A percentile compares a stretch with the other conserved stretches of the same genome.
Evolutionary conservation across 495 filamentous ascomycete species (phyloP).

Genomic region (Xylaria venustula): DNA sequence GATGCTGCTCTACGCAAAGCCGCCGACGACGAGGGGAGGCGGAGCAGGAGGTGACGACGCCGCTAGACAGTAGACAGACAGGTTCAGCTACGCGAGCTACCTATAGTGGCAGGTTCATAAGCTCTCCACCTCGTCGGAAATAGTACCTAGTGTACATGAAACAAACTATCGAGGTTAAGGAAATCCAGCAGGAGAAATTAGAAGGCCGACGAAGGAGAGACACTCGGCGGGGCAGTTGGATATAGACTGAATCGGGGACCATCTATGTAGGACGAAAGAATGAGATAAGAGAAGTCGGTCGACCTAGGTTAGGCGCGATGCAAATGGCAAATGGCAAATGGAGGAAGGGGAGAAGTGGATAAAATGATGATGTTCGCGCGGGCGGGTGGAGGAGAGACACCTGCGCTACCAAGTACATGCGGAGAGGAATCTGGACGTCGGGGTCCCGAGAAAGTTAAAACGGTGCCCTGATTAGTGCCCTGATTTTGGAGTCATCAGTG

Average conservation of each 20-base stretch:
- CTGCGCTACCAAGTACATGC: not conserved
- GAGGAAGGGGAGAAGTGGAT: slow-evolving; percentile 14
- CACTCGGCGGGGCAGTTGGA: not conserved
- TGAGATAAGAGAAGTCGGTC: not conserved
- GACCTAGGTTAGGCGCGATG: slow-evolving; percentile 5
- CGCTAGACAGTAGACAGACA: not conserved
- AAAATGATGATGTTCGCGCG: slow-evolving; percentile 11
- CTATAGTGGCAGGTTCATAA: not conserved
- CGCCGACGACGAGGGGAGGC: not conserved
- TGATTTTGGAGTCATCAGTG: not conserved
- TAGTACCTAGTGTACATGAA: not conserved
- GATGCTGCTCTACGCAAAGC: not conserved
- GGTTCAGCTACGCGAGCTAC: not conserved
- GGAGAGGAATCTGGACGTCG: not conserved
- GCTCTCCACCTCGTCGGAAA: not conserved
- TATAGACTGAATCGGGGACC: not conserved
- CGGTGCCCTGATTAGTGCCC: not conserved
- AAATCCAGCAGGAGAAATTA: not conserved
- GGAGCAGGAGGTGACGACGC: slow-evolving; percentile 1
- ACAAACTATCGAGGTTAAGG: not conserved
- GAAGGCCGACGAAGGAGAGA: not conserved
- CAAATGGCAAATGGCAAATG: too few relatives aligned
- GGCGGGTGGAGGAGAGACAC: not conserved
- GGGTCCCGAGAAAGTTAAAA: not conserved
- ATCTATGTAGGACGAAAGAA: not conserved